Percentiles rank a stretch among this genome's conserved stretches.
These are phyloP conservation scores for Penicillium ochrochloron DNA, from an alignment of 495 filamentous ascomycete genomes.

Conservation along the genomic window DNA sequence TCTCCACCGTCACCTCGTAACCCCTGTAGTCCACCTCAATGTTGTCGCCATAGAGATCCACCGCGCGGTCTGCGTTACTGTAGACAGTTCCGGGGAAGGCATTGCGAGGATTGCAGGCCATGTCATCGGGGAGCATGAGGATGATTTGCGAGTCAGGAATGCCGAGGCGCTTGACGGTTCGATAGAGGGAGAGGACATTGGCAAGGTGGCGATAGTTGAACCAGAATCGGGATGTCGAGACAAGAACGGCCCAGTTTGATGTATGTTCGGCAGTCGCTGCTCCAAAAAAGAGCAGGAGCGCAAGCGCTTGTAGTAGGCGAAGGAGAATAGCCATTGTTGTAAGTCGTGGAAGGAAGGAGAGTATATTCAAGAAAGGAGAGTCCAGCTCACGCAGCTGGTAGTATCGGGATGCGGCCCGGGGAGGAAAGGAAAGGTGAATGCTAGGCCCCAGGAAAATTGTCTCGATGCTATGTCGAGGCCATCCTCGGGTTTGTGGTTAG, in stretches of 20 bases:
- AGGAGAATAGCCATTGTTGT: constrained; percentile 35
- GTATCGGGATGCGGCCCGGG: background rate
- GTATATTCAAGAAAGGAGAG: constrained; percentile 1
- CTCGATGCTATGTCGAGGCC: constrained; percentile 16
- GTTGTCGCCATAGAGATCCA: constrained; percentile 97
- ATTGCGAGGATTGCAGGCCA: constrained; percentile 98
- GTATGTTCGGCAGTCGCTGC: constrained; percentile 76
- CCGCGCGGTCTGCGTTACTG: constrained; percentile 93
- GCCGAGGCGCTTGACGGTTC: constrained; percentile 95
- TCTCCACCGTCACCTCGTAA: constrained; percentile 98
- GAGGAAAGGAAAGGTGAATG: background rate
- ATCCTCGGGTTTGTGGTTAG: constrained; percentile 11
- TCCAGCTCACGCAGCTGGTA: constrained; percentile 6
- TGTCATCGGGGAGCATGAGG: constrained; percentile 98
- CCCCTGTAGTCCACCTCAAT: constrained; percentile 98
- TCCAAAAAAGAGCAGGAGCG: constrained; percentile 49
- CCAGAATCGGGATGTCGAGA: constrained; percentile 99
- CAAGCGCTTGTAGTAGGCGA: constrained; percentile 40
- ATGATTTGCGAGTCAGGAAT: constrained; percentile 99
- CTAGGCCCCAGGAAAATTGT: background rate
- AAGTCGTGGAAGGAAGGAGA: background rate
- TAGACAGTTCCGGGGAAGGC: constrained; percentile 97
- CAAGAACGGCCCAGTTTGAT: constrained; percentile 97
- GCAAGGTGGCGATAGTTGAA: constrained; percentile 99
- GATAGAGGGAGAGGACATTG: constrained; percentile 96